Evolutionary conservation across 2,329 filamentous ascomycete species (phyloP).

Genomic region (Knufia petricola): DNA sequence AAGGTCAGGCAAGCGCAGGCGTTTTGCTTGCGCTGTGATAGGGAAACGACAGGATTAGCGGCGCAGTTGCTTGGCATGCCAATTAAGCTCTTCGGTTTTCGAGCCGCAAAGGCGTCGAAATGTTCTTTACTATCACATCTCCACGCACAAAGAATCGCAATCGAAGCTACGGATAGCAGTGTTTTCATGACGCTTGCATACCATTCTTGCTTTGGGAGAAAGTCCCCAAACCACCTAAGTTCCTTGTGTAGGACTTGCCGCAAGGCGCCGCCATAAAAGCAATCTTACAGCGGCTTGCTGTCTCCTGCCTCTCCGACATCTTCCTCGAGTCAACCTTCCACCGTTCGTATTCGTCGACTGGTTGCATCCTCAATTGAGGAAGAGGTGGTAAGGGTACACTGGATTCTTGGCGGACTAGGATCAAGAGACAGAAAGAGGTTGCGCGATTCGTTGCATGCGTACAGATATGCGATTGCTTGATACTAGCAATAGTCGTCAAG

Average conservation of each 20-base stretch:
- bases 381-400: slow-evolving; percentile 30
- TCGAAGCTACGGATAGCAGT: slow-evolving; percentile 89
- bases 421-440: slow-evolving; percentile 20
- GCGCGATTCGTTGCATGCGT: slow-evolving; percentile 77
- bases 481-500: slow-evolving; percentile 36
- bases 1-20: no score
- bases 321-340: slow-evolving; percentile 36
- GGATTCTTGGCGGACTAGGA: slow-evolving; percentile 10
- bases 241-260: slow-evolving; percentile 58
- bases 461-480: slow-evolving; percentile 97
- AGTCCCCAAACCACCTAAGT: slow-evolving; percentile 99
- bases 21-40: no score
- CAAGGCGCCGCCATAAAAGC: slow-evolving; percentile 99
- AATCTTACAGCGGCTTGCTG: slow-evolving; percentile 74
- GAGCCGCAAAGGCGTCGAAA: no score
- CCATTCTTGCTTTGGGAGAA: slow-evolving; percentile 87
- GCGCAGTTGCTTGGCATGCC: no score
- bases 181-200: slow-evolving; percentile 28
- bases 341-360: slow-evolving; percentile 43
- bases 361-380: no score
- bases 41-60: no score
- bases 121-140: no score
- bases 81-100: no score
- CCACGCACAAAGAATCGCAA: slow-evolving; percentile 99
- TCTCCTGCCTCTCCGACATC: slow-evolving; percentile 43